Conservation (phyloP, 2,329 filamentous ascomycete species). For the Cordyceps cicadae region DNA sequence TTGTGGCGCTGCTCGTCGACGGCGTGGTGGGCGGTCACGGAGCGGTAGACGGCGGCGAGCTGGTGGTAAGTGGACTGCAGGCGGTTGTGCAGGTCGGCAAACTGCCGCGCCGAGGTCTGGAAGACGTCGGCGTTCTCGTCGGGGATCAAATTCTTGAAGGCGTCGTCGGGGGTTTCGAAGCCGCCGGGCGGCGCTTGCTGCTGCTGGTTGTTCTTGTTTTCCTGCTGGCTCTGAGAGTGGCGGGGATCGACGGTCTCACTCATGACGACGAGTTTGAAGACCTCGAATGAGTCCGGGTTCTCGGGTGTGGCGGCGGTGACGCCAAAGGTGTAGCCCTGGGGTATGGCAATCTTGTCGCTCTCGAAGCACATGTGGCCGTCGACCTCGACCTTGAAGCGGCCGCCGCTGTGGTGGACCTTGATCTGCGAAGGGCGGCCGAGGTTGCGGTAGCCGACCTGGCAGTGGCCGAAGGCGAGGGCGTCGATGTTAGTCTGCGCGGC, state of each 20-base stretch:
- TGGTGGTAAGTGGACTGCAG: conserved; percentile 67
- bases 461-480: conserved; percentile 85
- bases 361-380: conserved; percentile 79
- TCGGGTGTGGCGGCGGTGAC: conserved; percentile 83
- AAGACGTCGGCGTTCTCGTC: conserved; percentile 41
- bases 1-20: conserved; percentile 48
- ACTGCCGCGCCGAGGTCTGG: conserved; percentile 52
- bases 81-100: conserved; percentile 77
- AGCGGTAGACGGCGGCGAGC: conserved; percentile 52
- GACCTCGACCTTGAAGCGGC: conserved; percentile 66
- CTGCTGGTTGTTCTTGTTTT: conserved; percentile 20
- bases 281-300: conserved; percentile 86
- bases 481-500: conserved; percentile 69
- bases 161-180: conserved; percentile 17
- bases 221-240: conserved; percentile 18
- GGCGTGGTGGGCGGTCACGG: conserved; percentile 42
- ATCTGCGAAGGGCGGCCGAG: conserved; percentile 75
- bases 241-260: conserved; percentile 35
- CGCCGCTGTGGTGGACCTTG: conserved; percentile 58
- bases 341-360: conserved; percentile 69
- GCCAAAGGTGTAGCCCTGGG: conserved; percentile 74
- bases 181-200: conserved; percentile 12
- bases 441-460: conserved; percentile 85
- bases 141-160: conserved; percentile 34
- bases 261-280: conserved; percentile 77